Conservation (phyloP, 768 basidiomycete genomes). For the Mycena kentingensis region DNA sequence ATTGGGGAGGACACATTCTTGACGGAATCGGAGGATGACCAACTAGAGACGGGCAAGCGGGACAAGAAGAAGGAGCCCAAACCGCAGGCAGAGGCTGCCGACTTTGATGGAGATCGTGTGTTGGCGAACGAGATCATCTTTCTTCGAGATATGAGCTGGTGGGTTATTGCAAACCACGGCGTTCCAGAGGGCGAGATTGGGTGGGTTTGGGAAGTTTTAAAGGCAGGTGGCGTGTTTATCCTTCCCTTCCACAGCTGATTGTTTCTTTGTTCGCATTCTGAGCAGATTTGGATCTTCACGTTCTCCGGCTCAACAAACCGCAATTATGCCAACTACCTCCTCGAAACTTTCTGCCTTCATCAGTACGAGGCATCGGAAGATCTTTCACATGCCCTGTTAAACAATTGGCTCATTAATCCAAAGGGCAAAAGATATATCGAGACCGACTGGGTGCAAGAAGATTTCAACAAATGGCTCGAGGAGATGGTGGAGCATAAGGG, state of each 20-base stretch:
- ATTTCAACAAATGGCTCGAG: slow-evolving; percentile 23
- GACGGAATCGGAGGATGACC: not conserved
- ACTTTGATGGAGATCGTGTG: slow-evolving; percentile 12
- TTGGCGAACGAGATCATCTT: slow-evolving; percentile 16
- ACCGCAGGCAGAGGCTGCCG: slow-evolving; percentile 1
- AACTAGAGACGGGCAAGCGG: not conserved
- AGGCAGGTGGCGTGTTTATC: too few species aligned
- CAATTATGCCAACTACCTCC: slow-evolving; percentile 10
- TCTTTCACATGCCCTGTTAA: slow-evolving; percentile 13
- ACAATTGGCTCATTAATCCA: slow-evolving; percentile 23
- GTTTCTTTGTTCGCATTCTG: too few species aligned
- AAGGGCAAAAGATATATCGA: slow-evolving; percentile 5
- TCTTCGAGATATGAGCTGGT: too few species aligned
- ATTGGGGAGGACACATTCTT: not conserved
- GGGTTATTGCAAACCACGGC: too few species aligned
- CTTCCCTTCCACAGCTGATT: too few species aligned
- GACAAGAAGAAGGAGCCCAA: not conserved
- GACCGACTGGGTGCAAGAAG: slow-evolving; percentile 15
- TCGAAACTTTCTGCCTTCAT: slow-evolving; percentile 15
- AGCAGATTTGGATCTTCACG: too few species aligned
- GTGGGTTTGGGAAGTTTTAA: too few species aligned
- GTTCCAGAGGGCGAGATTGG: too few species aligned
- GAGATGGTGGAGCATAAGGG: slow-evolving; percentile 10
- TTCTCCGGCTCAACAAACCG: too few species aligned
- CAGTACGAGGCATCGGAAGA: slow-evolving; percentile 14